Evolutionary conservation across 2,329 filamentous ascomycete species (phyloP), one percentile per base, ranked within the genome.

Genomic region (Ceratocystis colombiana): DNA sequence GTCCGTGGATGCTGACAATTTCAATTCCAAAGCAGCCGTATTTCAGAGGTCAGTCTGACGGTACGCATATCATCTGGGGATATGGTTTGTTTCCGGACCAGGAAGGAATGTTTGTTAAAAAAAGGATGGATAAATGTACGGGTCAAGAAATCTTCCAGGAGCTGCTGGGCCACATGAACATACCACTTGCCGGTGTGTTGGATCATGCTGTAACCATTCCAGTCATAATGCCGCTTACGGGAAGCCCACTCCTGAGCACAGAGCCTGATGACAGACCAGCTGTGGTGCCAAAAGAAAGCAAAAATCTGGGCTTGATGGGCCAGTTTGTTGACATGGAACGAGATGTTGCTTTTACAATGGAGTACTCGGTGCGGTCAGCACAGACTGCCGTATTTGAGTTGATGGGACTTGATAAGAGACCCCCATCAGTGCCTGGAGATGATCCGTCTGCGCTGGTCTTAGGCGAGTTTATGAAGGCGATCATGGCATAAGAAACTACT

Each of bases 11-110:
- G 1, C 63, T 79, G 46, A 76, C 71, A 66, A 72, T 77, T 64
- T 75, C 73, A 2, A 70, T 79, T 55, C 77, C 77, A 20, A 71
- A 71, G 10, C 77, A 79, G 64, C 77, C 76, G 6, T 72, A 78
- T 66, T 78, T 78, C 67, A 70, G 73, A 33, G 71, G 72, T 44
- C 77, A 79, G 66, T 72, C 73, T 5, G 50, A 66, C 57, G 68
- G 71, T 48, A 71, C 74, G 37, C 70, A 73, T 20, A 74, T 76
- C 6, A 71, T 78, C 55, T 77, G 76, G 76, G 75, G 76, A 5
- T 77, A 76, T 65, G 73, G 73, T 2, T 71, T 77, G n/a, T 73
- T 74, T n/a, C 75, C 76, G 1, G 73, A 74, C 17, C 68, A 71
- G 46, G 63, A 69, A 2, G 76, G 77, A 5, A 71, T 75, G 67